Conservation (phyloP, 2,329 filamentous ascomycete genomes). For the Pestalotiopsis sp. region DNA sequence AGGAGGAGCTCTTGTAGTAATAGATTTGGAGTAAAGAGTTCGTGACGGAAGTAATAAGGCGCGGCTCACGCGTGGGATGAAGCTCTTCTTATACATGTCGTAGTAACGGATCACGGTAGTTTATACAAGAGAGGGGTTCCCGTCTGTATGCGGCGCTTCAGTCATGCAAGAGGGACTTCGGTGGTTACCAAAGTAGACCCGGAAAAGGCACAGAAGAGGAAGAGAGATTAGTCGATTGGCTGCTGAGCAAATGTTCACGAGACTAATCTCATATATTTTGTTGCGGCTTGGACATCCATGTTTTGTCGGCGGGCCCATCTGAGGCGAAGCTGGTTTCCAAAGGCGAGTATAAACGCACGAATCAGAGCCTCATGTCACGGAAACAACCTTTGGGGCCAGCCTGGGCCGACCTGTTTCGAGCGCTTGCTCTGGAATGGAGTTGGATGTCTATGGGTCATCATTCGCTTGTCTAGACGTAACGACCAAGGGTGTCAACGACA, state of each 20-base stretch:
- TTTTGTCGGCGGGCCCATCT: neutral
- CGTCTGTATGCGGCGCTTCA: neutral
- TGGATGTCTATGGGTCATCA: no score
- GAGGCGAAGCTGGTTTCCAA: neutral
- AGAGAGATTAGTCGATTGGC: neutral
- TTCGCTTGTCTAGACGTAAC: no score
- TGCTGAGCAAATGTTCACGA: neutral
- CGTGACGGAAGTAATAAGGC: neutral
- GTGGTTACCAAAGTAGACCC: neutral
- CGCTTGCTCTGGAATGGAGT: no score
- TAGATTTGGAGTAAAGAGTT: neutral
- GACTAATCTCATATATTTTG: neutral
- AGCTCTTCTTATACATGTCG: conserved; percentile 10
- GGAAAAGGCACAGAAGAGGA: neutral
- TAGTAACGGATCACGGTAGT: neutral
- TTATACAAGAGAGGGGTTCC: neutral
- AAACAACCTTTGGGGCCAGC: neutral
- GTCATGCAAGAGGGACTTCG: neutral
- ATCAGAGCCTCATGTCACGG: neutral
- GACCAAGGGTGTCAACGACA: no score
- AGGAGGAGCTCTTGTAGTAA: neutral
- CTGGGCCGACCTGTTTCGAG: no score
- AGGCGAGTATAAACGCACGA: conserved; percentile 13
- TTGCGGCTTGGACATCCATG: neutral
- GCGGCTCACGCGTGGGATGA: neutral